Base-by-base conservation (phyloP, 352 stramenopile species). In the Blastocystis sp. region DNA sequence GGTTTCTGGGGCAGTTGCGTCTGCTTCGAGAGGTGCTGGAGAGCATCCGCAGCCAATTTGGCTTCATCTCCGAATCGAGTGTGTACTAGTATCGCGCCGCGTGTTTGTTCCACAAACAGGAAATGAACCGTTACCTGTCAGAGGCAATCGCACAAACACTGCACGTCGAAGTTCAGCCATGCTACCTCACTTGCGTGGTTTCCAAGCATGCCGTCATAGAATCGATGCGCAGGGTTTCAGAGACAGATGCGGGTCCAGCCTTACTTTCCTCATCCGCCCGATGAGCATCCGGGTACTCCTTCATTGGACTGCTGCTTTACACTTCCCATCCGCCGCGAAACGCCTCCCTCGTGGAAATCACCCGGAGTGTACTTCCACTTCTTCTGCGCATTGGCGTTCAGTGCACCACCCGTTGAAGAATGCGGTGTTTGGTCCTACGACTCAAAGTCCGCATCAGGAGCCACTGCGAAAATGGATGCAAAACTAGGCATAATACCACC, bases 221-320 rank as follows among this genome's bases (percentile, higher is more conserved):
- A 52, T 23, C 41, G 9, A 48, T 66, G 4, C 2, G 59, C 23
- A 74, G 23, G 4, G 23, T 48, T 81, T 66, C 71, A 62, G 19
- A 28, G n/a, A 41, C 21, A 52, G 28, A 1, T 17, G 4, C 34
- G 21, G 40, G 41, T 53, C 66, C 14, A 74, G 5, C 48, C 28
- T 66, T 81, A 81, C 71, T 81, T 81, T 66, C 71, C 71, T 81
- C 71, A 81, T 81, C 71, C 71, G 23, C 71, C 71, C 10, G 41
- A 64, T 53, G 45, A 19, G 56, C 71, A 81, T 56, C 71, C 71
- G 40, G 71, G 71, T 2, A 81, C 17, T 0, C 48, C 48, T 0
- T 56, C 48, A 40, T 81, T 81, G 9, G 62, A 45, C 28, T 66
- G 52, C 38, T 81, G 71, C 45, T 81, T 17, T 1, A 81, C 38